These are phyloP conservation scores for Kalanchoe fedtschenkoi DNA, from an alignment of 164 flowering plant genomes.

Conservation along the genomic window DNA sequence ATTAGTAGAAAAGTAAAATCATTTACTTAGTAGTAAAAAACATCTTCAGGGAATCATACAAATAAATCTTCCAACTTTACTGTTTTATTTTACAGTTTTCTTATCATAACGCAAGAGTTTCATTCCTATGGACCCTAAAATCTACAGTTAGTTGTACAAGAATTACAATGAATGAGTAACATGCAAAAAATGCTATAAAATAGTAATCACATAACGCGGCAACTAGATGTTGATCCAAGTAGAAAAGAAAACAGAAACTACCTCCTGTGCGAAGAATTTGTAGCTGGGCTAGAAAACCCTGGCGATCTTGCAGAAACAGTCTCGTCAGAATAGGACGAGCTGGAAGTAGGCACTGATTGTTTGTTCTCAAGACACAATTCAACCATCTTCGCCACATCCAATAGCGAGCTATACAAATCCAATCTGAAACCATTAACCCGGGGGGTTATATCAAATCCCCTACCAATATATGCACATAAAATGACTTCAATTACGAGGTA, in stretches of 20 bases:
- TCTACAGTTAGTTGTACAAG: no score
- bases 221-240: neutral
- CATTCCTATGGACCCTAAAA: no score
- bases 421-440: neutral
- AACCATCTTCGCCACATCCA: constrained; percentile 2
- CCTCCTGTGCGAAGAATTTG: neutral
- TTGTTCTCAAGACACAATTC: constrained; percentile 4
- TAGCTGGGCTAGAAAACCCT: constrained; percentile 1
- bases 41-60: neutral
- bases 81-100: no score
- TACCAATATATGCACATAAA: neutral
- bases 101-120: no score
- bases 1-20: neutral
- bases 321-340: constrained; percentile 1
- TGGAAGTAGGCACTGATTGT: neutral
- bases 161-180: no score
- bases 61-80: no score
- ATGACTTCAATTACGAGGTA: neutral
- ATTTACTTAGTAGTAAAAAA: neutral
- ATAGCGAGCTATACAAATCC: neutral
- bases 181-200: neutral
- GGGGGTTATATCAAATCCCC: neutral
- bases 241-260: neutral
- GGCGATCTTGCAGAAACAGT: constrained; percentile 1
- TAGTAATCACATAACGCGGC: neutral